phyloP scores from a whole-genome alignment of 257 asterid genomes.

The Solanum etuberosum region DNA sequence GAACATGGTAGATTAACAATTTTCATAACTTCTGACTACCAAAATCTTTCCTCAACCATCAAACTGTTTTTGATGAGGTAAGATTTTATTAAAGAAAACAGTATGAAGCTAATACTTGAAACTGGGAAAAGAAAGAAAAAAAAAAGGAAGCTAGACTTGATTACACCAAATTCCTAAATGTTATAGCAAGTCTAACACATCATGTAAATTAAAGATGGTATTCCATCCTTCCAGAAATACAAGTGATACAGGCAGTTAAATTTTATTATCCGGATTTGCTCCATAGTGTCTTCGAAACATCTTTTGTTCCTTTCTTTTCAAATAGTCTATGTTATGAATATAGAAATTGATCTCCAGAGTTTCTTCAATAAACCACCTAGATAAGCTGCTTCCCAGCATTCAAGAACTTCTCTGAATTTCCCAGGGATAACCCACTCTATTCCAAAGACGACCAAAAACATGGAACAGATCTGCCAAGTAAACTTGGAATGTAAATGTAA shows the following conservation, averaged over 20 bases:
- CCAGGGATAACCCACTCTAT: background rate
- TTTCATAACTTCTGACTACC: background rate
- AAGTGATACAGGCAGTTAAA: background rate
- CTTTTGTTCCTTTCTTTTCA: background rate
- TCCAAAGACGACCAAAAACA: background rate
- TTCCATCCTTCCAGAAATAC: background rate
- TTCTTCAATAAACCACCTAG: background rate
- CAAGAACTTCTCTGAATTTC: background rate
- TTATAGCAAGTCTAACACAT: background rate
- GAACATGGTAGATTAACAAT: background rate
- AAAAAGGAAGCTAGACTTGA: background rate
- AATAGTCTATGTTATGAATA: background rate
- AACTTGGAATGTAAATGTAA: background rate
- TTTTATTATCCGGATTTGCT: background rate
- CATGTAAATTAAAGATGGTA: background rate
- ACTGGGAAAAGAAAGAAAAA: background rate
- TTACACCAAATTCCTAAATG: background rate
- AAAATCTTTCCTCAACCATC: background rate
- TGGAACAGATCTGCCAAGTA: background rate
- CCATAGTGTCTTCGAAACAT: background rate
- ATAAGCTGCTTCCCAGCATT: background rate
- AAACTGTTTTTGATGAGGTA: background rate
- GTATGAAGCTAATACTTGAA: background rate
- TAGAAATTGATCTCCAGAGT: background rate
- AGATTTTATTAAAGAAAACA: background rate